phyloP scores from a whole-genome alignment of 306 rosid species.

The Rosa rugosa region DNA sequence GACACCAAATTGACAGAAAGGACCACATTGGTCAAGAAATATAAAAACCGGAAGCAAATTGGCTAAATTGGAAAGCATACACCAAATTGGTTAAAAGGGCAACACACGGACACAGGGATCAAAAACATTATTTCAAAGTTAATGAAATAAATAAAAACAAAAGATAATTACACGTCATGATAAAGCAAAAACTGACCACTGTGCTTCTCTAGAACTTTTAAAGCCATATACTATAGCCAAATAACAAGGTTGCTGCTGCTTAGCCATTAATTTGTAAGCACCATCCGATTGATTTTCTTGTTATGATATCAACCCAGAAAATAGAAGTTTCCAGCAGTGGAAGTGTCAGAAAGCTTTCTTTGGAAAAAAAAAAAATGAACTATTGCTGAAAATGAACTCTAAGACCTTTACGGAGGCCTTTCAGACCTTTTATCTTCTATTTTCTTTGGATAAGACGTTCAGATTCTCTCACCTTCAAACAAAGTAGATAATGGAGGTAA shows the following conservation, averaged over 20 bases:
- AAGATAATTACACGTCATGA: not conserved
- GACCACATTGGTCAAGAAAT: not conserved
- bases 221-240: not conserved
- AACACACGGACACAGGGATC: not conserved
- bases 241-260: not conserved
- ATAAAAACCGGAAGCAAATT: not conserved
- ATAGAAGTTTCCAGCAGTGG: not conserved
- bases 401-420: not conserved
- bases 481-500: conserved; percentile 15
- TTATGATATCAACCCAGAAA: not conserved
- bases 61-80: not conserved
- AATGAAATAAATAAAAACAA: not conserved
- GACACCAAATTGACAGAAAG: not conserved
- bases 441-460: not conserved
- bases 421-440: not conserved
- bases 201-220: not conserved
- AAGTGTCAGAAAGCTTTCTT: not conserved
- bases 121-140: not conserved
- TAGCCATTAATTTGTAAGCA: not conserved
- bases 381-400: not conserved
- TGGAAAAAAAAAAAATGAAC: not conserved
- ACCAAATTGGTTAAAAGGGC: not conserved
- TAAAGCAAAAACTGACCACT: not conserved
- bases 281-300: not conserved
- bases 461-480: conserved; percentile 21